Conservation (phyloP, 139 green algal species). For the Volvox africanus region DNA sequence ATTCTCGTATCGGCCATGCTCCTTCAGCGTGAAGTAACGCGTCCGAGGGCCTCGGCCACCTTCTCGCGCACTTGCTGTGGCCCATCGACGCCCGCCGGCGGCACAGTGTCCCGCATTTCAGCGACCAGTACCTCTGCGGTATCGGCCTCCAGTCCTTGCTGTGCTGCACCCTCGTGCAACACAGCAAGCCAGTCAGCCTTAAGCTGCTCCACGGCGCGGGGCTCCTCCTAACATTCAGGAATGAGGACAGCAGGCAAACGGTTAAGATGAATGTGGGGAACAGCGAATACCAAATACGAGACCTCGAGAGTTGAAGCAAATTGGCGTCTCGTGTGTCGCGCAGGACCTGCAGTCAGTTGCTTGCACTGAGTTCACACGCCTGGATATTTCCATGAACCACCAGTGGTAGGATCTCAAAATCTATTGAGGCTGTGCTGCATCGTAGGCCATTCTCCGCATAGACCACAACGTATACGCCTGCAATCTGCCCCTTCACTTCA, state of each 20-base stretch:
- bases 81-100: slow-evolving; percentile 31
- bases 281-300: no score
- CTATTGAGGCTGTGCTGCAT: no score
- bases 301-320: no score
- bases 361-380: no score
- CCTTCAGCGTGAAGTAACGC: slow-evolving; percentile 1
- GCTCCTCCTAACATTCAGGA: slow-evolving; percentile 33
- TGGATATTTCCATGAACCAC: no score
- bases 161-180: slow-evolving; percentile 37
- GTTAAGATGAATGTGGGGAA: no score
- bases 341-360: no score
- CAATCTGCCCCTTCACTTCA: no score
- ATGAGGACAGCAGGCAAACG: background rate
- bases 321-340: no score
- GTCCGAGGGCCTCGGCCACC: slow-evolving; percentile 37
- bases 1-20: background rate
- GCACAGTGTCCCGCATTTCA: slow-evolving; percentile 19
- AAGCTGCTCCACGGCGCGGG: slow-evolving; percentile 14
- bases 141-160: slow-evolving; percentile 28
- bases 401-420: no score
- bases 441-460: no score
- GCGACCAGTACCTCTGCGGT: slow-evolving; percentile 23
- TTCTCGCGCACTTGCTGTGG: slow-evolving; percentile 23
- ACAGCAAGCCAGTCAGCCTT: background rate
- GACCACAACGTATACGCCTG: no score